Conservation (phyloP, 257 asterid species). For the Nyctanthes arbortristis region DNA sequence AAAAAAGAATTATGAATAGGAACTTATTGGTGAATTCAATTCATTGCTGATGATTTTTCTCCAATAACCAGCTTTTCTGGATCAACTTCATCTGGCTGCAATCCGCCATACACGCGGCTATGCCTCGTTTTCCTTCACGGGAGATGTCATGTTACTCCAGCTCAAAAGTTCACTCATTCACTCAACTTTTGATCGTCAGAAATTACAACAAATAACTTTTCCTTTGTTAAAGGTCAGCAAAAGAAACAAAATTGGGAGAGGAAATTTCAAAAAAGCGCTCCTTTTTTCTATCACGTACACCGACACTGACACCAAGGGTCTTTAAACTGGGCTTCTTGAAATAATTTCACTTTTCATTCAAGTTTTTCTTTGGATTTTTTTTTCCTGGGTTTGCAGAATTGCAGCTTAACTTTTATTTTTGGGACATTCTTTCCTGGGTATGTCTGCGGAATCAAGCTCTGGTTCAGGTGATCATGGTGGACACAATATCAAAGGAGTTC, state of each 20-base stretch:
- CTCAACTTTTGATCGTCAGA: constrained; percentile 37
- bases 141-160: constrained; percentile 56
- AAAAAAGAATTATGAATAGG: too few relatives aligned
- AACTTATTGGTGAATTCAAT: too few relatives aligned
- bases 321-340: constrained; percentile 33
- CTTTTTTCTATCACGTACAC: constrained; percentile 36
- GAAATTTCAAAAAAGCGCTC: constrained; percentile 35
- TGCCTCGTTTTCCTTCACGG: constrained; percentile 54
- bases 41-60: too few relatives aligned
- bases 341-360: background rate
- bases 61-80: too few relatives aligned
- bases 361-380: background rate
- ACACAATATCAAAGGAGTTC: constrained; percentile 54
- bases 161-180: constrained; percentile 65
- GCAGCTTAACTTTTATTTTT: background rate
- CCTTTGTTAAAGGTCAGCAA: background rate
- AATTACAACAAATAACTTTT: constrained; percentile 5
- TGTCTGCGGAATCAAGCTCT: constrained; percentile 62
- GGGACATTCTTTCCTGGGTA: constrained; percentile 20
- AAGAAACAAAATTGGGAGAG: background rate
- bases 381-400: background rate
- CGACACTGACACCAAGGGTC: constrained; percentile 26
- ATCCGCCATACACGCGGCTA: constrained; percentile 3
- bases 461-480: constrained; percentile 67
- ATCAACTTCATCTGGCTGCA: too few relatives aligned